Conservation (phyloP, 2,329 filamentous ascomycete species). For the Trichocomaceae sp. region DNA sequence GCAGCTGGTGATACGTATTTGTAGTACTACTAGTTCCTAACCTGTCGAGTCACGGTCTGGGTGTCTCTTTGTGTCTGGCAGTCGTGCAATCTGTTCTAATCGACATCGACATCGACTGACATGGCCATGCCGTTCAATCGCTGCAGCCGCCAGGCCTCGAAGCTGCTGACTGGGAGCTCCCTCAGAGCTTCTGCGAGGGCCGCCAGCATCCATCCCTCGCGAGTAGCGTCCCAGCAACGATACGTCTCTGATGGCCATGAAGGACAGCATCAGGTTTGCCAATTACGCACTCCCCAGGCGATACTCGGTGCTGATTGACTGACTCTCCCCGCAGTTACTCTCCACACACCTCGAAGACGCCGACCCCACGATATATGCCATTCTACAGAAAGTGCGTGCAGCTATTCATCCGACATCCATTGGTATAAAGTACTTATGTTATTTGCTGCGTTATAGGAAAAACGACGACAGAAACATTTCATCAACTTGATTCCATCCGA, state of each 20-base stretch:
- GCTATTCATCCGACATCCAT: neutral
- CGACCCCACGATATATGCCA: constrained; percentile 79
- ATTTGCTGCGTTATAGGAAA: constrained; percentile 58
- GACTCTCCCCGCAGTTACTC: constrained; percentile 56
- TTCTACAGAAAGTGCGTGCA: constrained; percentile 70
- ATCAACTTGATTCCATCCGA: constrained; percentile 96
- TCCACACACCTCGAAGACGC: constrained; percentile 71
- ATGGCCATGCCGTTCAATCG: constrained; percentile 31
- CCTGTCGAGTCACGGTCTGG: no score
- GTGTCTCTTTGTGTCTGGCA: neutral
- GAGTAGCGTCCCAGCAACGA: constrained; percentile 28
- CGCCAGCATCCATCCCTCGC: constrained; percentile 17
- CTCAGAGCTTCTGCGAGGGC: constrained; percentile 18
- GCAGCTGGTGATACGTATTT: no score
- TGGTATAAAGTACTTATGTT: neutral
- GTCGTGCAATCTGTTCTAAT: neutral
- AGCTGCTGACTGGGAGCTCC: constrained; percentile 28
- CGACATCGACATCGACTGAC: neutral
- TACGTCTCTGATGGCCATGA: constrained; percentile 34
- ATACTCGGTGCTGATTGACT: neutral
- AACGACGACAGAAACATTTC: constrained; percentile 92
- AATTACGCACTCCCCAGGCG: no score
- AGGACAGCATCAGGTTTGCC: constrained; percentile 36
- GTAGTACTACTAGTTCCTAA: no score
- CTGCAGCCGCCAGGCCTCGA: constrained; percentile 29